Conservation (phyloP, 257 asterid genomes). For the Primulina eburnea region DNA sequence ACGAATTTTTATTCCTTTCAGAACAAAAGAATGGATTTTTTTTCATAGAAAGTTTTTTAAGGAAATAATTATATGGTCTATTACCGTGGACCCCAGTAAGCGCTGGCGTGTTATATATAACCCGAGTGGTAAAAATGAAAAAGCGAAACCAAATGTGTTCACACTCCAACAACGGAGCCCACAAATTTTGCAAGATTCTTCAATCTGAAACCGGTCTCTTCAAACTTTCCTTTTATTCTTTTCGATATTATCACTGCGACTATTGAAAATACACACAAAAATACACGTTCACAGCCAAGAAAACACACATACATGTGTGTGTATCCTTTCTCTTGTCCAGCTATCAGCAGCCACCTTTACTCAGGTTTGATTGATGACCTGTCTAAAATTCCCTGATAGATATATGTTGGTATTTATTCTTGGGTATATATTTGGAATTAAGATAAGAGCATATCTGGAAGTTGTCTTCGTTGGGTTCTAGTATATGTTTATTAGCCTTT, state of each 20-base stretch:
- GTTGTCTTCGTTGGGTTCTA: conserved; percentile 22
- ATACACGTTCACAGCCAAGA: neutral
- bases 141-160: neutral
- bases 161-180: conserved; percentile 28
- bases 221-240: conserved; percentile 22
- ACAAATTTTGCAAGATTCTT: conserved; percentile 31
- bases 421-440: conserved; percentile 1
- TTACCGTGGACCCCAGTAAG: neutral
- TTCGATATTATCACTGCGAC: conserved; percentile 13
- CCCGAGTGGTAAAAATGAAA: neutral
- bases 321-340: conserved; percentile 5
- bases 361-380: conserved; percentile 43
- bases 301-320: neutral
- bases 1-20: too few species aligned
- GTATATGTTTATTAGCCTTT: conserved; percentile 3
- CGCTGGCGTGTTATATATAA: neutral
- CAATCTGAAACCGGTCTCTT: conserved; percentile 25
- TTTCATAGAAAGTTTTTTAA: too few species aligned
- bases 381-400: neutral
- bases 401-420: conserved; percentile 6
- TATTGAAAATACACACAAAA: too few species aligned
- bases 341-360: conserved; percentile 35
- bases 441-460: conserved; percentile 4
- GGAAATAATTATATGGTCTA: too few species aligned
- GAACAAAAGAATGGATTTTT: too few species aligned